Evolutionary conservation across 257 asterid species (phyloP).

Genomic region (Ilex aquifolium): DNA sequence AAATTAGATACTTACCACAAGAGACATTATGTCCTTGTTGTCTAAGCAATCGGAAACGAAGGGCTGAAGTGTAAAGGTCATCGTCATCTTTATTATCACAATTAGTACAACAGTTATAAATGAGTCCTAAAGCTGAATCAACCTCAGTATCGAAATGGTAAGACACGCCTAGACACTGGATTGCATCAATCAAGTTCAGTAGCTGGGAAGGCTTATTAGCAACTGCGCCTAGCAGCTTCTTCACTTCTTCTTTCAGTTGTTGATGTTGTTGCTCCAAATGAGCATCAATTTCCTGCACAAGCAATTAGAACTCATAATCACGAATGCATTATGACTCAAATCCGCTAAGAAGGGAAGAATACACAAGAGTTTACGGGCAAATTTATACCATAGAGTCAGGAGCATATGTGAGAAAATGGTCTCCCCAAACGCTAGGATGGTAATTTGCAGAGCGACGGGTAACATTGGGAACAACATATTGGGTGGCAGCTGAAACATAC

Average conservation of each 20-base stretch:
- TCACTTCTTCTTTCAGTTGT: neutral
- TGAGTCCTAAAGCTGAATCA: neutral
- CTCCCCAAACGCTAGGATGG: no score
- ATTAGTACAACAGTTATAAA: neutral
- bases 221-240: neutral
- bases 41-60: constrained; percentile 17
- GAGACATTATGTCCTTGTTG: constrained; percentile 17
- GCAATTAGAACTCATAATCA: neutral
- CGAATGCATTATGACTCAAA: neutral
- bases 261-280: neutral
- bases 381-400: neutral
- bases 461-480: no score
- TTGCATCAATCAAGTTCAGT: constrained; percentile 8
- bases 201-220: neutral
- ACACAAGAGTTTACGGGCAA: neutral
- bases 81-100: neutral
- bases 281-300: constrained; percentile 3
- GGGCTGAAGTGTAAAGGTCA: constrained; percentile 6
- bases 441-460: no score
- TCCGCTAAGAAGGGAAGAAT: neutral
- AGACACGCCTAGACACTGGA: constrained; percentile 15
- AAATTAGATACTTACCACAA: constrained; percentile 5
- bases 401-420: neutral
- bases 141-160: constrained; percentile 17
- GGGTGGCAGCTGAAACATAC: no score